Evolutionary conservation across 495 filamentous ascomycete genomes (phyloP), one percentile per base, ranked within the genome.

Genomic region (Neurospora intermedia): DNA sequence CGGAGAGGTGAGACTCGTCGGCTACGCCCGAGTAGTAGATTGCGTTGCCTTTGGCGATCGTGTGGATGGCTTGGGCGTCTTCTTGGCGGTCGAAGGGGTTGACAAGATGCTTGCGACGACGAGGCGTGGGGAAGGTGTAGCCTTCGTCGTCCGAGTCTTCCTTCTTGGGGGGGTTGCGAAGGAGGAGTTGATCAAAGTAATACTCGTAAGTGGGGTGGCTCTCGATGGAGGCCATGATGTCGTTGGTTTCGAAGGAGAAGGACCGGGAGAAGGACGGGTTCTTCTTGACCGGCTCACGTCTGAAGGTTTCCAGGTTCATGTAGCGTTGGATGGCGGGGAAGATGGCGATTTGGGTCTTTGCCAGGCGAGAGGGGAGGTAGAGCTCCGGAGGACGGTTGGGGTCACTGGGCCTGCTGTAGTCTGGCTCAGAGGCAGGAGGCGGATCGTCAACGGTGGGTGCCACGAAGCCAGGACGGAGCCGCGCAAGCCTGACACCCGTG

Each of bases 251-350:
- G 27, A 66, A 66, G 15, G 54, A 66, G 27, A 18, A 16, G 6
- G 77, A 73, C 2, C 76, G 70, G 38, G 27, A 31, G 27, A 74
- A 46, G 69, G 84, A 62, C 2, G 73, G 72, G 11, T 74, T 74
- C 73, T 80, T 74, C 23, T 59, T 74, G 75, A 82, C 77, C 71
- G 80, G 80, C 38, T 81, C 77, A 40, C 74, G 42, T 0, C 46
- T 10, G 1, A 20, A 35, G 31, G 43, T n/a, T 39, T 69, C 70
- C 8, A 71, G 69, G 48, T 75, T 73, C 27, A 78, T 62, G 72
- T 79, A 83, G 23, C 83, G 78, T 69, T 80, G 78, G 40, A 84
- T 59, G 70, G 76, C 74, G 42, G 83, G 83, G 78, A 81, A 83
- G 23, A 82, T 75, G 69, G 78, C 74, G 54, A 83, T 78, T 74